phyloP scores from a whole-genome alignment of 1,284 basidiomycete species.

The Ganoderma sp. region DNA sequence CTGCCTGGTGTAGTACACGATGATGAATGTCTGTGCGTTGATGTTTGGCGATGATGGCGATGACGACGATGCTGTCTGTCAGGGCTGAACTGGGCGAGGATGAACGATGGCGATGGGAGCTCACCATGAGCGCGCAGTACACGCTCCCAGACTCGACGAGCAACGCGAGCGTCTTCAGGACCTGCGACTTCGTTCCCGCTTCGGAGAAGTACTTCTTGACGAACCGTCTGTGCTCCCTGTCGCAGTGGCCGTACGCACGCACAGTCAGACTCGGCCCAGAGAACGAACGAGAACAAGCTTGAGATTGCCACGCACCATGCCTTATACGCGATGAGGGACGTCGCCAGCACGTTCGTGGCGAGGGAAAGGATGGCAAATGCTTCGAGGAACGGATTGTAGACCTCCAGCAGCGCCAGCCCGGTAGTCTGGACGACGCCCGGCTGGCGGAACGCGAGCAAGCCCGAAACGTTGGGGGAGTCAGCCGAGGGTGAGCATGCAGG shows the following conservation, averaged over 20 bases:
- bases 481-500: not conserved
- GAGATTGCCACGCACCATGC: not conserved
- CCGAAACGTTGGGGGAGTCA: not conserved
- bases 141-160: not conserved
- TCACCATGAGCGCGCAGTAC: conserved; percentile 2
- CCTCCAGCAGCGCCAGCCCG: not conserved
- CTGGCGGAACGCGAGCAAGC: not conserved
- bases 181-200: not conserved
- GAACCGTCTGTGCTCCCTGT: not conserved
- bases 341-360: conserved; percentile 4
- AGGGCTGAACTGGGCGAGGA: not conserved
- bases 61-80: too few relatives aligned
- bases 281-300: not conserved
- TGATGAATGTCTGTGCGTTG: not conserved
- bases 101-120: too few relatives aligned
- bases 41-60: too few relatives aligned
- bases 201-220: not conserved
- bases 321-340: conserved; percentile 7
- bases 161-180: not conserved
- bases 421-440: too few relatives aligned
- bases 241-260: too few relatives aligned
- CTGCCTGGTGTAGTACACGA: not conserved
- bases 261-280: too few relatives aligned
- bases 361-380: conserved; percentile 2
- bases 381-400: not conserved